Conservation (phyloP, 2,329 filamentous ascomycete species). For the Purpureocillium takamizusanense region DNA sequence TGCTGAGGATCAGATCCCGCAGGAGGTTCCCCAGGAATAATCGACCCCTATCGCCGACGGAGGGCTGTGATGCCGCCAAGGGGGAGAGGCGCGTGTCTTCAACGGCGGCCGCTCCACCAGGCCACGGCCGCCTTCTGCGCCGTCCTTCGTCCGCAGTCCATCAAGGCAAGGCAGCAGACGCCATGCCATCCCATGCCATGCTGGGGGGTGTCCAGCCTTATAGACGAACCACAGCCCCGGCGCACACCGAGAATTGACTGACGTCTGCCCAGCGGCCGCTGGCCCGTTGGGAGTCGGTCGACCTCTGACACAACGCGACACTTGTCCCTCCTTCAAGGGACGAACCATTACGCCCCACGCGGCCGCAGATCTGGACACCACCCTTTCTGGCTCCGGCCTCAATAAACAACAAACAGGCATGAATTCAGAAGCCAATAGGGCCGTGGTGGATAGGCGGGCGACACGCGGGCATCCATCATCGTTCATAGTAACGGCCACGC, state of each 20-base stretch:
- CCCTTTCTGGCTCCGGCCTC: slow-evolving; percentile 12
- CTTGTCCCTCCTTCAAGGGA: slow-evolving; percentile 26
- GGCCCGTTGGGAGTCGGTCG: too few species aligned
- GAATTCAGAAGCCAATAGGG: slow-evolving; percentile 3
- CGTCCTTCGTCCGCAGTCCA: neutral
- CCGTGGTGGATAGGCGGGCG: slow-evolving; percentile 16
- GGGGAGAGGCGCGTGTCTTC: neutral
- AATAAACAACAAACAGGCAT: too few species aligned
- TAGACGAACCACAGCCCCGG: slow-evolving; percentile 22
- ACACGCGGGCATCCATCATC: neutral
- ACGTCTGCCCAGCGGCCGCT: too few species aligned
- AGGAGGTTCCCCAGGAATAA: too few species aligned
- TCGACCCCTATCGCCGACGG: too few species aligned
- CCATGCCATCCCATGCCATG: too few species aligned
- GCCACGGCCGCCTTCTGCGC: neutral
- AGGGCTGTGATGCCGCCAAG: neutral
- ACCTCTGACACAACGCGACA: slow-evolving; percentile 12
- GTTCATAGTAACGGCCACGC: neutral
- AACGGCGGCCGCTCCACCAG: neutral
- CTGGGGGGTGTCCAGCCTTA: neutral
- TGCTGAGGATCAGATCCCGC: too few species aligned
- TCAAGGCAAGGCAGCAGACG: neutral
- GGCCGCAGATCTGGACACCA: slow-evolving; percentile 30
- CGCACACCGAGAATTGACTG: slow-evolving; percentile 25
- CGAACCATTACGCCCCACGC: slow-evolving; percentile 29